phyloP scores from a whole-genome alignment of 2,329 filamentous ascomycete genomes.

The Fusarium sp. region DNA sequence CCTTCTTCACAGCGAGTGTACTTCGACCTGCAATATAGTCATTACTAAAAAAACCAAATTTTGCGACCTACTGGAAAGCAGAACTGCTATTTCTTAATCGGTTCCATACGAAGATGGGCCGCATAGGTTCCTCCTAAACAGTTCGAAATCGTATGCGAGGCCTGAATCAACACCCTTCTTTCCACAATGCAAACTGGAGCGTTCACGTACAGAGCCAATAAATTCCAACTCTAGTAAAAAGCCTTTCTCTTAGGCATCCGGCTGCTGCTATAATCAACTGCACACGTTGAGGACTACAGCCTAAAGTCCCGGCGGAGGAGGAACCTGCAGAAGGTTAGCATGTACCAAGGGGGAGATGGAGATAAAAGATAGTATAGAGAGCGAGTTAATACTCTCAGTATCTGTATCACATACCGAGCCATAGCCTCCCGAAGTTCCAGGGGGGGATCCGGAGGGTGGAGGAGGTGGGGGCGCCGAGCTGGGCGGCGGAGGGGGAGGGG shows the following conservation, averaged over 20 bases:
- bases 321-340: conserved; percentile 59
- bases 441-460: conserved; percentile 61
- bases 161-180: conserved; percentile 42
- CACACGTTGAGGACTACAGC: background rate
- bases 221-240: conserved; percentile 24
- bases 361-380: background rate
- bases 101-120: conserved; percentile 31
- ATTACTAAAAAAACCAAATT: conserved; percentile 35
- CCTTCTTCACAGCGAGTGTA: conserved; percentile 23
- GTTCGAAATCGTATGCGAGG: conserved; percentile 35
- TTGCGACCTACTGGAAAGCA: conserved; percentile 43
- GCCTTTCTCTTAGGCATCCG: conserved; percentile 16
- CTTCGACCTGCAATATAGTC: conserved; percentile 39
- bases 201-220: conserved; percentile 42
- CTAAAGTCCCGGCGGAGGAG: conserved; percentile 68
- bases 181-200: conserved; percentile 39
- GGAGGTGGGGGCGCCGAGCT: conserved; percentile 58
- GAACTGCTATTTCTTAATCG: conserved; percentile 32
- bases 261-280: conserved; percentile 7
- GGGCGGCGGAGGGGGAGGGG: conserved; percentile 62
- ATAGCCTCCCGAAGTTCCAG: conserved; percentile 64
- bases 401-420: conserved; percentile 68
- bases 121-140: conserved; percentile 35
- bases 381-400: background rate
- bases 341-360: background rate